Evolutionary conservation across 2,329 filamentous ascomycete genomes (phyloP).

Genomic region (Claviceps fusiformis): DNA sequence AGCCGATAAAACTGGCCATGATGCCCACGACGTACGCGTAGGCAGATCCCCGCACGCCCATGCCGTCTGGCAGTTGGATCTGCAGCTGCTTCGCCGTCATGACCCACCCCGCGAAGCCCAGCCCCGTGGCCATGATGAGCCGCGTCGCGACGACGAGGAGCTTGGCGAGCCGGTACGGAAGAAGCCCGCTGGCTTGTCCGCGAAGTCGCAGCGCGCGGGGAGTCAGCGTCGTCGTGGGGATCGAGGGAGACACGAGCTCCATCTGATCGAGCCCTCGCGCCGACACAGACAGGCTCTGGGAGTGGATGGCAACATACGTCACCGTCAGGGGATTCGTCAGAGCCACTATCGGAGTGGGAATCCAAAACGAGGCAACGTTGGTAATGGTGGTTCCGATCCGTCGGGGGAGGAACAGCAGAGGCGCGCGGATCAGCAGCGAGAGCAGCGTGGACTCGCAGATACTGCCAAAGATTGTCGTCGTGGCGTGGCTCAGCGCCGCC

Average conservation of each 20-base stretch:
- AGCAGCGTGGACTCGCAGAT: slow-evolving; percentile 80
- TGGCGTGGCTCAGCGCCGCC: slow-evolving; percentile 69
- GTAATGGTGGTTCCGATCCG: slow-evolving; percentile 52
- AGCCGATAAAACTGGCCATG: slow-evolving; percentile 87
- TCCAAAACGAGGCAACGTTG: slow-evolving; percentile 62
- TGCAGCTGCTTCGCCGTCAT: slow-evolving; percentile 71
- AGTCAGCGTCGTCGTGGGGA: slow-evolving; percentile 59
- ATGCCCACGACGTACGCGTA: slow-evolving; percentile 93
- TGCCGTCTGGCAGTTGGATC: slow-evolving; percentile 40
- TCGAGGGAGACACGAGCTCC: slow-evolving; percentile 60
- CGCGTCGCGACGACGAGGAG: slow-evolving; percentile 81
- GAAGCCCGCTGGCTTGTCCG: slow-evolving; percentile 38
- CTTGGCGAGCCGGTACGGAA: slow-evolving; percentile 84
- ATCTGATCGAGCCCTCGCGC: slow-evolving; percentile 71
- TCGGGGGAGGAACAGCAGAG: slow-evolving; percentile 69
- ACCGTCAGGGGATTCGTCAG: slow-evolving; percentile 85
- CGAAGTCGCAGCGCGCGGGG: slow-evolving; percentile 35
- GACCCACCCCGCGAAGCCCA: slow-evolving; percentile 96
- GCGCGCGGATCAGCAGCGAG: slow-evolving; percentile 67
- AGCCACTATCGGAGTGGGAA: slow-evolving; percentile 73
- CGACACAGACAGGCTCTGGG: slow-evolving; percentile 63
- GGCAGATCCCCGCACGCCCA: slow-evolving; percentile 58
- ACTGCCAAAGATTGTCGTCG: slow-evolving; percentile 79
- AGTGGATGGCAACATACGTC: slow-evolving; percentile 90
- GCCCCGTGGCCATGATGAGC: slow-evolving; percentile 76